A percentile compares a stretch with the other conserved stretches of the same genome.
phyloP scores from a whole-genome alignment of 176 grass and related monocot species.

The Olyra latifolia region DNA sequence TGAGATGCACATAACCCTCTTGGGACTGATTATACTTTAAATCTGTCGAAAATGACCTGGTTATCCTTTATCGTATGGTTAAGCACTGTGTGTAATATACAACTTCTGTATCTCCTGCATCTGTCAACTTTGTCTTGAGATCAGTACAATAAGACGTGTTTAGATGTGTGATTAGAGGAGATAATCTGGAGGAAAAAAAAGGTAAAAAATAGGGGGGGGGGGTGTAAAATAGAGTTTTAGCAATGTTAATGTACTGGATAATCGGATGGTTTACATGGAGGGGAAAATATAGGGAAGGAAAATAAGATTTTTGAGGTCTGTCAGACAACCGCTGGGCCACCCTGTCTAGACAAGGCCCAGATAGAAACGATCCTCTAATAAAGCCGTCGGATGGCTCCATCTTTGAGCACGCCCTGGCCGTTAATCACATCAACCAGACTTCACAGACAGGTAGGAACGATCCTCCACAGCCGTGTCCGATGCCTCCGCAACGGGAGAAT shows the following conservation, averaged over 20 bases:
- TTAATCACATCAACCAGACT: conserved; percentile 34
- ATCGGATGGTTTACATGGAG: too few species aligned
- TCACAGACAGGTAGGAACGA: too few species aligned
- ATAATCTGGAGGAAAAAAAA: too few species aligned
- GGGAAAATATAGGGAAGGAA: too few species aligned
- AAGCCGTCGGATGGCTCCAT: neutral
- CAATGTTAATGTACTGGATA: too few species aligned
- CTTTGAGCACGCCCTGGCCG: neutral
- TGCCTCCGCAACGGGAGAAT: too few species aligned
- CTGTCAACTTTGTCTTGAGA: neutral
- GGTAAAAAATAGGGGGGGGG: too few species aligned
- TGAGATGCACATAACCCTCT: conserved; percentile 19
- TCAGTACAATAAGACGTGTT: conserved; percentile 29
- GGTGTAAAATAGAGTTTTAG: too few species aligned
- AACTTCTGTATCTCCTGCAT: neutral
- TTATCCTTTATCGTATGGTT: neutral
- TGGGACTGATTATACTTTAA: neutral
- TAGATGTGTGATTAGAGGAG: too few species aligned
- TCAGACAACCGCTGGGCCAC: neutral
- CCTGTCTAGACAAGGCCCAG: neutral
- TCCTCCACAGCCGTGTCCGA: too few species aligned
- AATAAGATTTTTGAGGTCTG: neutral
- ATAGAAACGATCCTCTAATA: conserved; percentile 20
- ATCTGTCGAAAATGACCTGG: conserved; percentile 49
- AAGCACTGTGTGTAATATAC: conserved; percentile 14